Conservation (phyloP, 116 monocot genomes). For the Zostera marina region DNA sequence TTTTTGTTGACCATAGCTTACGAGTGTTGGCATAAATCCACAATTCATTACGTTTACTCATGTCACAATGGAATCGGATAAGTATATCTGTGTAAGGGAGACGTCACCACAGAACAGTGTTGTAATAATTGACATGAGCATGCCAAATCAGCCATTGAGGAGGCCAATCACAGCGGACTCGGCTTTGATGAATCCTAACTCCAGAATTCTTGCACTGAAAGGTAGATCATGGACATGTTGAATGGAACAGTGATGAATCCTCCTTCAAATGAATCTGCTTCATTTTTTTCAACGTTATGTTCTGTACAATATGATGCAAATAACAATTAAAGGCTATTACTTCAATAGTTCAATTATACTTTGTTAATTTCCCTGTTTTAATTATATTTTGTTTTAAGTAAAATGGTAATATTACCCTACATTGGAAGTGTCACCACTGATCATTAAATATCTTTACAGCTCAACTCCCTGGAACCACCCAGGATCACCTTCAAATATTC, state of each 20-base stretch:
- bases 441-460: constrained; percentile 28
- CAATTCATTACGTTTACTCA: constrained; percentile 76
- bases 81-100: constrained; percentile 69
- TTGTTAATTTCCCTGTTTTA: not conserved
- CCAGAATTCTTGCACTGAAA: constrained; percentile 69
- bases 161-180: constrained; percentile 40
- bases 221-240: constrained; percentile 12
- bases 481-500: constrained; percentile 95
- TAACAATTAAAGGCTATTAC: too few relatives aligned
- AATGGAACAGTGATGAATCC: too few relatives aligned
- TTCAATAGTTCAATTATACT: not conserved
- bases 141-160: constrained; percentile 10
- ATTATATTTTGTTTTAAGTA: not conserved
- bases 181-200: constrained; percentile 58
- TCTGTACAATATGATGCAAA: too few relatives aligned
- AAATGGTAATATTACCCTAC: not conserved
- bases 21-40: constrained; percentile 47
- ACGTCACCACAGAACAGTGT: constrained; percentile 64
- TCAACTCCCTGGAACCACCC: constrained; percentile 81
- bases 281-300: too few relatives aligned
- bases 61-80: constrained; percentile 81
- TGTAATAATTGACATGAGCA: constrained; percentile 50
- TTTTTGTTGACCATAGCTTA: constrained; percentile 24
- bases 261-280: too few relatives aligned
- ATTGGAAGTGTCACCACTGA: not conserved